A percentile compares a stretch with the other conserved stretches of the same genome.
Conservation (phyloP, 108 stramenopile species). For the Conticribra guillardii region DNA sequence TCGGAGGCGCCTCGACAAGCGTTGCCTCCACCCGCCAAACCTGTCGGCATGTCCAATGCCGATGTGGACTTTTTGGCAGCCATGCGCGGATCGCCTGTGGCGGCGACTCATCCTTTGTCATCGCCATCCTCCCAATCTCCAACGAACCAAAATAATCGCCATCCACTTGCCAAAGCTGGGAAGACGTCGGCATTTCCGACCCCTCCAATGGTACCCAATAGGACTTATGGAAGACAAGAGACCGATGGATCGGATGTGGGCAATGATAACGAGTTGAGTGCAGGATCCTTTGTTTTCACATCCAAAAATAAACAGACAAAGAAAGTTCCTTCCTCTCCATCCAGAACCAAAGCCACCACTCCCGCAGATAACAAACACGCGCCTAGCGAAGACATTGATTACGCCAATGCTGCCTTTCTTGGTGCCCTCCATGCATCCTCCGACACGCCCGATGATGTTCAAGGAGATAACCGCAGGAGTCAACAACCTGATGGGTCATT, state of each 20-base stretch:
- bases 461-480: constrained; percentile 3
- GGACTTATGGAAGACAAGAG: background rate
- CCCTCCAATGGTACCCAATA: background rate
- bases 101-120: background rate
- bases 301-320: background rate
- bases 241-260: background rate
- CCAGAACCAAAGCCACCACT: background rate
- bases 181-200: background rate
- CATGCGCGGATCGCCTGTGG: constrained; percentile 7
- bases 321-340: background rate
- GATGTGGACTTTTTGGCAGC: constrained; percentile 15
- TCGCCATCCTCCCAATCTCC: no score
- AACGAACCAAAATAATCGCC: no score
- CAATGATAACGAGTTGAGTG: background rate
- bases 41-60: background rate
- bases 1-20: background rate
- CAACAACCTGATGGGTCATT: constrained; percentile 6
- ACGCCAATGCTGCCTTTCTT: constrained; percentile 54
- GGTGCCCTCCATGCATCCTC: constrained; percentile 46
- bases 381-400: constrained; percentile 25
- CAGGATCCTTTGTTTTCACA: background rate
- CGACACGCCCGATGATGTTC: constrained; percentile 25
- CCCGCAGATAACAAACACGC: background rate
- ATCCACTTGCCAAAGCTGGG: no score
- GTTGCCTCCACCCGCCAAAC: background rate